These are phyloP conservation scores for Sphaerosporella brunnea DNA, from an alignment of 495 filamentous ascomycete genomes.

Conservation along the genomic window DNA sequence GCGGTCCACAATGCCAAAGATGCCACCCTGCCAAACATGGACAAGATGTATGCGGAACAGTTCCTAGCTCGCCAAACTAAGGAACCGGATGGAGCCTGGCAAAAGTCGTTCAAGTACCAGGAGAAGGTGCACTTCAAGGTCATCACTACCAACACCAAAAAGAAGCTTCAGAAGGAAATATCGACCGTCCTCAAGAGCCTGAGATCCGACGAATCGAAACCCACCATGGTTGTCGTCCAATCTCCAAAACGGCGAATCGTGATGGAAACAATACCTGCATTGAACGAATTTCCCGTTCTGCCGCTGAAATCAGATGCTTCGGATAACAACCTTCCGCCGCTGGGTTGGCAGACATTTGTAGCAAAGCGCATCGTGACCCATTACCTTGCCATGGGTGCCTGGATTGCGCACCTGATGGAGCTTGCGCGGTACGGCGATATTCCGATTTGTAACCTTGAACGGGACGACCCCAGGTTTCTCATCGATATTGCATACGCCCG, in stretches of 20 bases:
- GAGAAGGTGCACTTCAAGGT: slow-evolving; percentile 73
- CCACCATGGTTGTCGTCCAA: slow-evolving; percentile 72
- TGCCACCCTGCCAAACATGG: slow-evolving; percentile 68
- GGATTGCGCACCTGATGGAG: slow-evolving; percentile 73
- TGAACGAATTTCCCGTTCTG: slow-evolving; percentile 72
- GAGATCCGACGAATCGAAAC: slow-evolving; percentile 60
- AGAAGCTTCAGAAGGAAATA: slow-evolving; percentile 75
- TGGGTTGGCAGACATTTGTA: slow-evolving; percentile 87
- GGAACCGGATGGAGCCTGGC: slow-evolving; percentile 50
- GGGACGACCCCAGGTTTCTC: slow-evolving; percentile 78
- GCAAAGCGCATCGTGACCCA: slow-evolving; percentile 71
- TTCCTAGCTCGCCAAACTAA: slow-evolving; percentile 41
- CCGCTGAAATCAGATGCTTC: slow-evolving; percentile 61
- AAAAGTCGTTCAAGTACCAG: slow-evolving; percentile 69
- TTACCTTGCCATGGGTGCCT: slow-evolving; percentile 76
- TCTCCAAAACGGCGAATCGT: slow-evolving; percentile 67
- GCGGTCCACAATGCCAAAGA: slow-evolving; percentile 60
- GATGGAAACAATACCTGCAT: slow-evolving; percentile 64
- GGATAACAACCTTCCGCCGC: slow-evolving; percentile 70
- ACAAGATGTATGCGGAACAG: slow-evolving; percentile 75
- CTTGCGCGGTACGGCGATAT: slow-evolving; percentile 85
- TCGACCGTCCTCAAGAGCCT: slow-evolving; percentile 74
- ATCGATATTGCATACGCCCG: slow-evolving; percentile 93
- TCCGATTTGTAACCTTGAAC: slow-evolving; percentile 86
- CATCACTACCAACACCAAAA: slow-evolving; percentile 66